These are phyloP conservation scores for Pythium coloratum DNA, from an alignment of 352 stramenopile genomes.

Conservation along the genomic window DNA sequence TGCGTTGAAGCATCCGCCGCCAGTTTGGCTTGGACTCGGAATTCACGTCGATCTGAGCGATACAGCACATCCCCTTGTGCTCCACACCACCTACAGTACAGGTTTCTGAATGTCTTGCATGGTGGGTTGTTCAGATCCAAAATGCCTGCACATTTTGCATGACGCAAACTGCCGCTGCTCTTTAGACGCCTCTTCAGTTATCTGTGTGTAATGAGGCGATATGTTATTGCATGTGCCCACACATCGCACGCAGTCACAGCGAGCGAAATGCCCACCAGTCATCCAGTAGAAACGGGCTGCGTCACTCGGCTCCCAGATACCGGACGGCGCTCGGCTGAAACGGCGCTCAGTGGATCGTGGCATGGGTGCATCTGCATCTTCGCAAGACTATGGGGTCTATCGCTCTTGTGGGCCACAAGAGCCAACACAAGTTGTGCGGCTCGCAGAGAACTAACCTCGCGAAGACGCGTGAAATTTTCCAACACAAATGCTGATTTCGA, in stretches of 20 bases:
- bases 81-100: neutral
- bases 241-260: neutral
- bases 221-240: neutral
- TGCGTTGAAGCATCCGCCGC: neutral
- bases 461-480: no score
- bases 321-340: no score
- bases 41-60: neutral
- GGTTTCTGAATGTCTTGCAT: no score
- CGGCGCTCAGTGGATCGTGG: no score
- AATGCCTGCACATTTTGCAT: neutral
- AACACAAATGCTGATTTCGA: neutral
- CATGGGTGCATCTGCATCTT: no score
- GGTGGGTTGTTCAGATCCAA: neutral
- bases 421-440: no score
- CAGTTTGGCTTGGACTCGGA: neutral
- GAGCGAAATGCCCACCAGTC: neutral
- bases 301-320: no score
- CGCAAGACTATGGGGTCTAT: no score
- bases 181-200: neutral
- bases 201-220: conserved; percentile 1
- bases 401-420: no score
- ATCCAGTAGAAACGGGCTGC: no score
- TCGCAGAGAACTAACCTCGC: no score
- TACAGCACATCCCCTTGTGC: neutral
- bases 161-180: neutral